Evolutionary conservation across 2,329 filamentous ascomycete genomes (phyloP).

Genomic region (Aspergillus ochraceus): DNA sequence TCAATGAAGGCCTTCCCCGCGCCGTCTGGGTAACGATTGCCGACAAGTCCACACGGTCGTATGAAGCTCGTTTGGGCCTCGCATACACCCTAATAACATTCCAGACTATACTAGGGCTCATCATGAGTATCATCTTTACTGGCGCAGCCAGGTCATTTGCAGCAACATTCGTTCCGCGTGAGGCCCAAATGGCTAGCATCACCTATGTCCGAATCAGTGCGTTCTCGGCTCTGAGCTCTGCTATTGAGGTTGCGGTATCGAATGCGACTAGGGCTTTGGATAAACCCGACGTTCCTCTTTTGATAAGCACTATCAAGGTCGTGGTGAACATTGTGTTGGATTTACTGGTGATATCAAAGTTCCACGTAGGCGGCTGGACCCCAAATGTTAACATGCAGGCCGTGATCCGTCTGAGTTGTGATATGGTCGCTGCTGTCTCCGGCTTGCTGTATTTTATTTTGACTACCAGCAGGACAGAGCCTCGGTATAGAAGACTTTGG

Average conservation of each 20-base stretch:
- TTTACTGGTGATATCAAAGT: conserved; percentile 64
- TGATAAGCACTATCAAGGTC: conserved; percentile 66
- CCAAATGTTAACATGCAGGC: conserved; percentile 67
- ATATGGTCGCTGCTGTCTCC: conserved; percentile 54
- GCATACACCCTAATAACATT: conserved; percentile 59
- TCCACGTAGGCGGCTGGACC: conserved; percentile 56
- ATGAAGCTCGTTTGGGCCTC: conserved; percentile 56
- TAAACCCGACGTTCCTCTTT: conserved; percentile 66
- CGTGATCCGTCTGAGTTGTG: conserved; percentile 62
- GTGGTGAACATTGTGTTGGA: conserved; percentile 67
- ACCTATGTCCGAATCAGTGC: conserved; percentile 66
- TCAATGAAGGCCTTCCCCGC: conserved; percentile 71
- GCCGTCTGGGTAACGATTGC: conserved; percentile 69
- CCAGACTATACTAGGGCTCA: conserved; percentile 57
- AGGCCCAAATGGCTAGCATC: conserved; percentile 58
- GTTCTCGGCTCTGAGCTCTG: conserved; percentile 62
- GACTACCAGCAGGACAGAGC: conserved; percentile 2
- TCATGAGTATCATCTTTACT: conserved; percentile 62
- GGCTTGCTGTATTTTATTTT: conserved; percentile 62
- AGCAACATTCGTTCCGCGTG: conserved; percentile 61
- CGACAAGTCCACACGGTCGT: conserved; percentile 57
- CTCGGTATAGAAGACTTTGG: not conserved
- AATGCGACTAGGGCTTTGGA: conserved; percentile 65
- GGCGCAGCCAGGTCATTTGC: conserved; percentile 57
- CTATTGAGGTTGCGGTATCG: conserved; percentile 63